Evolutionary conservation across 2,329 filamentous ascomycete species (phyloP), one percentile per base, ranked within the genome.

Genomic region (Nemania serpens): DNA sequence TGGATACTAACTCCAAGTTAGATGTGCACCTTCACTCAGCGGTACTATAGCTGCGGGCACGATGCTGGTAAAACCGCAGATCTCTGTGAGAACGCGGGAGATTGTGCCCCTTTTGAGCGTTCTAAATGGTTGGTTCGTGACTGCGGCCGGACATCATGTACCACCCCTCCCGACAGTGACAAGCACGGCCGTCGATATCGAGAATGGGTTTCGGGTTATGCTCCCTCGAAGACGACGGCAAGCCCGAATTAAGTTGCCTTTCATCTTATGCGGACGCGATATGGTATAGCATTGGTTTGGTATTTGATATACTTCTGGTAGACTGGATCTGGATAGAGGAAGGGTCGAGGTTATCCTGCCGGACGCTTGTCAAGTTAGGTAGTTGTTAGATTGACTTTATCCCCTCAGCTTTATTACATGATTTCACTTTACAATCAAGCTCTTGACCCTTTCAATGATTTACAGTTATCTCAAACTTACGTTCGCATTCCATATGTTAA

Each of bases 321-420:
- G 18, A 39, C 39, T 51, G 48, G 22, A 51, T 51, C 17, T 51
- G 15, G 48, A 51, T 53, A 7, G 22, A 45, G 41, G 50, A 53
- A 33, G 25, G n/a, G 13, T 17, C 25, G 25, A 7, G 25, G 25
- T 7, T 7, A 29, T 29, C 7, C 25, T 29, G 25, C 25, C 25
- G 25, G 7, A 29, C 25, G 25, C 25, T 29, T 7, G 25, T 29
- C n/a, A n/a, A n/a, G n/a, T n/a, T n/a, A n/a, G n/a, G n/a, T n/a
- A n/a, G n/a, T n/a, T n/a, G n/a, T n/a, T n/a, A n/a, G n/a, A n/a
- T n/a, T n/a, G n/a, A n/a, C n/a, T n/a, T n/a, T n/a, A n/a, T n/a
- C n/a, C n/a, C n/a, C n/a, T n/a, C n/a, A n/a, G n/a, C n/a, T n/a
- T n/a, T n/a, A n/a, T n/a, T n/a, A n/a, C n/a, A n/a, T n/a, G n/a